Percentiles rank a stretch among this genome's conserved stretches.
Conservation (phyloP, 805 yeast genomes). For the Kazachstania africana region DNA sequence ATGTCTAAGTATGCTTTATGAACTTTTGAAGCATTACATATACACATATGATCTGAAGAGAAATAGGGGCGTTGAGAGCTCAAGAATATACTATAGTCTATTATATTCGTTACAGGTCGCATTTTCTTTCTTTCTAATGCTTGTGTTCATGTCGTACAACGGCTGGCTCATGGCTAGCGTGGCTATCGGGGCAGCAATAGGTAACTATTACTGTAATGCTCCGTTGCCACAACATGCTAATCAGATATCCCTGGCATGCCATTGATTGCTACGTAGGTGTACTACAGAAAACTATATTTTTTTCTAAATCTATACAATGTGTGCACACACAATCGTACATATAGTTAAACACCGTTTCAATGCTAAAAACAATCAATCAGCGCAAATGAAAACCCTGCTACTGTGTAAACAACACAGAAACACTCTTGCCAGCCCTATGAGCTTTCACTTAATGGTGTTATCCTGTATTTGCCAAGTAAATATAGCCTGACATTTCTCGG, state of each 20-base stretch:
- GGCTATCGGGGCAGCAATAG: conserved; percentile 58
- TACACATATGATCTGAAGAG: conserved; percentile 2
- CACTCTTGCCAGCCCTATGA: too few relatives aligned
- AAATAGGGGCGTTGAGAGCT: neutral
- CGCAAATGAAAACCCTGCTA: too few relatives aligned
- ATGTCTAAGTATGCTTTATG: conserved; percentile 45
- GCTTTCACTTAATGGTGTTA: too few relatives aligned
- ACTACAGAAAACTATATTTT: neutral
- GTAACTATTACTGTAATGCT: conserved; percentile 50
- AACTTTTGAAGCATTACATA: conserved; percentile 29
- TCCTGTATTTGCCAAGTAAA: too few relatives aligned
- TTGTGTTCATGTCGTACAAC: conserved; percentile 77
- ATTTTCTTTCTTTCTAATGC: conserved; percentile 62
- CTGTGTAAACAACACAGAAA: too few relatives aligned
- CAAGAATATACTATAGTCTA: conserved; percentile 27
- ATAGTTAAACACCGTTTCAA: too few relatives aligned
- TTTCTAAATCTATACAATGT: neutral
- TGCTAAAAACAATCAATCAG: too few relatives aligned
- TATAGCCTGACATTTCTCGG: too few relatives aligned
- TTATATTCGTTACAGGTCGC: conserved; percentile 57
- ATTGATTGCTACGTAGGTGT: conserved; percentile 5
- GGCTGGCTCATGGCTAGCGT: conserved; percentile 77
- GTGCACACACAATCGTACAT: too few relatives aligned
- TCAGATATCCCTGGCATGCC: conserved; percentile 14
- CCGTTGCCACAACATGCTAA: conserved; percentile 7